phyloP scores from a whole-genome alignment of 352 stramenopile species.

The Phytophthora pseudosyringae region DNA sequence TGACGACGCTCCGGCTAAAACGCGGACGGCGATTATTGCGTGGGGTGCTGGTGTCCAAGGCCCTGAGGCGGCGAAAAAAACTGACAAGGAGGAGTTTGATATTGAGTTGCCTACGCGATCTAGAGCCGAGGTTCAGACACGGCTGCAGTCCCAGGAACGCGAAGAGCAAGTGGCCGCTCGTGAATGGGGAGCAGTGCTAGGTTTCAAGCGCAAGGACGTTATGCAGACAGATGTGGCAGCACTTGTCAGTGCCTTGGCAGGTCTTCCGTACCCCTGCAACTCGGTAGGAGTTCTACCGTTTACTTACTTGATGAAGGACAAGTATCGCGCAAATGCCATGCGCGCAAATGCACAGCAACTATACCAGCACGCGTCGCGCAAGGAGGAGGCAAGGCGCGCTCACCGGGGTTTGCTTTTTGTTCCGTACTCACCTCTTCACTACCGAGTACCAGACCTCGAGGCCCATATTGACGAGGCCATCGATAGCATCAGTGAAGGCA shows the following conservation, averaged over 20 bases:
- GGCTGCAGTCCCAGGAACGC: conserved; percentile 45
- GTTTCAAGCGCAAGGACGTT: conserved; percentile 70
- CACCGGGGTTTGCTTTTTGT: conserved; percentile 67
- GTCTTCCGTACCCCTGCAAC: conserved; percentile 78
- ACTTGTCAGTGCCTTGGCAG: conserved; percentile 67
- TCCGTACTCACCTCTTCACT: conserved; percentile 49
- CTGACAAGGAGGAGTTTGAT: conserved; percentile 31
- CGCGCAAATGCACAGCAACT: conserved; percentile 78
- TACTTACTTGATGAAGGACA: conserved; percentile 57
- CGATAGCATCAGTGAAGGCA: conserved; percentile 20
- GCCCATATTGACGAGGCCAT: conserved; percentile 35
- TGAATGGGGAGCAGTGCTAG: conserved; percentile 53
- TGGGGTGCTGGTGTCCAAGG: conserved; percentile 75
- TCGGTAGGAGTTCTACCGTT: conserved; percentile 83
- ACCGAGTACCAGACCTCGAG: conserved; percentile 32
- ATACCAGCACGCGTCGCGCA: conserved; percentile 61
- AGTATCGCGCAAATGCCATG: conserved; percentile 65
- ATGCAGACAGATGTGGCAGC: conserved; percentile 86
- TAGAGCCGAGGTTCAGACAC: conserved; percentile 47
- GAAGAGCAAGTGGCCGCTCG: conserved; percentile 50
- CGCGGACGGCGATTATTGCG: conserved; percentile 73
- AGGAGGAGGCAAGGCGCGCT: conserved; percentile 61
- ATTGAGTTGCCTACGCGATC: conserved; percentile 79
- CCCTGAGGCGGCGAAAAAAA: conserved; percentile 20
- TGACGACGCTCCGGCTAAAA: conserved; percentile 77